Evolutionary conservation across 129 eudicot genomes (phyloP).

Genomic region (Lonicera japonica): DNA sequence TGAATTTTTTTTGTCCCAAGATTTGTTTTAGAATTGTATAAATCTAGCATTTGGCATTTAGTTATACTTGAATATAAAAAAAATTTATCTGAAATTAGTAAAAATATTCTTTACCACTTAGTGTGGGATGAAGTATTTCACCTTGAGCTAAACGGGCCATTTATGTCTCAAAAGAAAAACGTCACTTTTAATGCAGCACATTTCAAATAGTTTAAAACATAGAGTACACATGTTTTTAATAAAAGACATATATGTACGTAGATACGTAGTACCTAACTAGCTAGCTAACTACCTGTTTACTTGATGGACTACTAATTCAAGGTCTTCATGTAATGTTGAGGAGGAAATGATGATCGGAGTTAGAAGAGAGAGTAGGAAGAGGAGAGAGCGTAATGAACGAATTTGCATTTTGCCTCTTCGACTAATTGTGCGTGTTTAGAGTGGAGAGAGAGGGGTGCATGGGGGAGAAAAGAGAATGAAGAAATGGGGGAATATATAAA

Average conservation of each 20-base stretch:
- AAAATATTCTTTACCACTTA: too few species aligned
- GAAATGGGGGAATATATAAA: conserved; percentile 14
- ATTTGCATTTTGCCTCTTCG: neutral
- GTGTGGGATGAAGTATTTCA: too few species aligned
- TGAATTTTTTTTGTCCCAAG: too few species aligned
- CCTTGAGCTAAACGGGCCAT: too few species aligned
- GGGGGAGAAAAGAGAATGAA: neutral
- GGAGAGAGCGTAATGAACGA: conserved; percentile 7
- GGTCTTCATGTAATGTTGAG: conserved; percentile 40
- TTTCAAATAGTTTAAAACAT: too few species aligned
- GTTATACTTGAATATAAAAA: too few species aligned
- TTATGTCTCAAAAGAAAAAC: too few species aligned
- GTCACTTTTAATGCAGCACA: too few species aligned
- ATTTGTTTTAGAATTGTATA: too few species aligned
- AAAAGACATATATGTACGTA: neutral
- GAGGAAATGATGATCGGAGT: conserved; percentile 26
- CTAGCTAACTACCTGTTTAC: conserved; percentile 29
- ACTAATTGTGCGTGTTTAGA: neutral
- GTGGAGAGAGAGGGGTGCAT: neutral
- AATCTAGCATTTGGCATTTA: too few species aligned
- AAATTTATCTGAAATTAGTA: too few species aligned
- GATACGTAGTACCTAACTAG: neutral
- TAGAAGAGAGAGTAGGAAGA: conserved; percentile 8
- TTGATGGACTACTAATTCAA: conserved; percentile 36
- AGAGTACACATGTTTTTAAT: too few species aligned